Conservation (phyloP, 2,329 filamentous ascomycete genomes). For the Diaporthe sp. region DNA sequence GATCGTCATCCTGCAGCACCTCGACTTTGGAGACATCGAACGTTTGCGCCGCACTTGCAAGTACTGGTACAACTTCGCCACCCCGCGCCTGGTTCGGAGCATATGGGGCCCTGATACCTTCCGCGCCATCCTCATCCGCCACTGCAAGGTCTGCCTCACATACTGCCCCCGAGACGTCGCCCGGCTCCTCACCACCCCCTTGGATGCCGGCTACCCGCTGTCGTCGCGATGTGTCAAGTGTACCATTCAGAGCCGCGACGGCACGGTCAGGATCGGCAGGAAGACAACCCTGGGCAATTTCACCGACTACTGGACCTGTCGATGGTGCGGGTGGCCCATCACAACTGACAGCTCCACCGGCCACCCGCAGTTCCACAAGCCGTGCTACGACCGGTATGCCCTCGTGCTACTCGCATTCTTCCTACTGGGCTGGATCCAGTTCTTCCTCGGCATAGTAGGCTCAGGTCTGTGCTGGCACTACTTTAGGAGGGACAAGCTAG, state of each 20-base stretch:
- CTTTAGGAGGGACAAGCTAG: constrained; percentile 47
- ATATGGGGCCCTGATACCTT: constrained; percentile 53
- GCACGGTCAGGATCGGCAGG: constrained; percentile 54
- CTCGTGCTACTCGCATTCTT: constrained; percentile 55
- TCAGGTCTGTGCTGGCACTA: constrained; percentile 54
- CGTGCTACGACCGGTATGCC: constrained; percentile 57
- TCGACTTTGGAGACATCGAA: constrained; percentile 60
- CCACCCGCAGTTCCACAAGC: constrained; percentile 57
- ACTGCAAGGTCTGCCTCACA: constrained; percentile 58
- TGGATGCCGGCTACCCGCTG: constrained; percentile 54
- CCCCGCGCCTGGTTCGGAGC: constrained; percentile 51
- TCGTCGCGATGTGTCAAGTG: constrained; percentile 58
- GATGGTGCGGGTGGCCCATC: constrained; percentile 61
- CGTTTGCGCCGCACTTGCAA: constrained; percentile 58
- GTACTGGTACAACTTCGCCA: constrained; percentile 53
- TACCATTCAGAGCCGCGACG: constrained; percentile 52
- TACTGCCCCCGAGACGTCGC: constrained; percentile 47
- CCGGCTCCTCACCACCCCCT: constrained; percentile 51
- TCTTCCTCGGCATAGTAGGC: constrained; percentile 52
- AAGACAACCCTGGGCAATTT: constrained; percentile 55
- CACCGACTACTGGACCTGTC: constrained; percentile 55
- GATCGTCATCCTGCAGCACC: constrained; percentile 55
- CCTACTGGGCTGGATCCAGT: constrained; percentile 55
- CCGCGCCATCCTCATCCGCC: constrained; percentile 46
- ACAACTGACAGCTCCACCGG: constrained; percentile 47